Evolutionary conservation across 2,329 filamentous ascomycete genomes (phyloP).

Genomic region (Aspergillus novoparasiticus): DNA sequence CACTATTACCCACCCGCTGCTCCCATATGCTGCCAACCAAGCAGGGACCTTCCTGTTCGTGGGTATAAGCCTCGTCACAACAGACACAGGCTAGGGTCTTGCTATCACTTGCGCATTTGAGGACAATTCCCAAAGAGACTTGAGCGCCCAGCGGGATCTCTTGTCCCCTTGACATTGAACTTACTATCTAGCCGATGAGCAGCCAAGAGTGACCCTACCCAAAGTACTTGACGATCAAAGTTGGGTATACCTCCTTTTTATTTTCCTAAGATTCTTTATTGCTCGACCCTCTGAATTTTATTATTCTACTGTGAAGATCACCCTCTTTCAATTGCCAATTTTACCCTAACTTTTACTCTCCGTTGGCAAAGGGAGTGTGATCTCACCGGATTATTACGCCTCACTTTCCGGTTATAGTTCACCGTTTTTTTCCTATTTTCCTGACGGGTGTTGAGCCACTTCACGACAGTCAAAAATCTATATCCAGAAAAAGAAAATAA

Average conservation of each 20-base stretch:
- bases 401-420: constrained; percentile 31
- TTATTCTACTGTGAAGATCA: neutral
- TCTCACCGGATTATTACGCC: constrained; percentile 23
- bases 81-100: constrained; percentile 15
- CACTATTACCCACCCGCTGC: constrained; percentile 26
- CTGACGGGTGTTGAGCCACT: constrained; percentile 14
- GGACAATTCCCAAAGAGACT: neutral
- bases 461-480: constrained; percentile 10
- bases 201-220: constrained; percentile 3
- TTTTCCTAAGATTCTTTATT: neutral
- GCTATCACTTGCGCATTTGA: constrained; percentile 3
- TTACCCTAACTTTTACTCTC: constrained; percentile 5
- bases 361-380: constrained; percentile 16
- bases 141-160: neutral
- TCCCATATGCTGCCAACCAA: constrained; percentile 15
- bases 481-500: constrained; percentile 10
- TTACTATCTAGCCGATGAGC: neutral
- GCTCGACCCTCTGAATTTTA: neutral
- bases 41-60: constrained; percentile 15
- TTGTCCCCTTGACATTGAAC: neutral
- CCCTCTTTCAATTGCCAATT: neutral
- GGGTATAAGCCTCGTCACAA: constrained; percentile 28
- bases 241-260: neutral
- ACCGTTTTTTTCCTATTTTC: constrained; percentile 24
- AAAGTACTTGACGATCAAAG: neutral